These are phyloP conservation scores for Talaromyces sp. DNA, from an alignment of 2,329 filamentous ascomycete species.

Conservation along the genomic window DNA sequence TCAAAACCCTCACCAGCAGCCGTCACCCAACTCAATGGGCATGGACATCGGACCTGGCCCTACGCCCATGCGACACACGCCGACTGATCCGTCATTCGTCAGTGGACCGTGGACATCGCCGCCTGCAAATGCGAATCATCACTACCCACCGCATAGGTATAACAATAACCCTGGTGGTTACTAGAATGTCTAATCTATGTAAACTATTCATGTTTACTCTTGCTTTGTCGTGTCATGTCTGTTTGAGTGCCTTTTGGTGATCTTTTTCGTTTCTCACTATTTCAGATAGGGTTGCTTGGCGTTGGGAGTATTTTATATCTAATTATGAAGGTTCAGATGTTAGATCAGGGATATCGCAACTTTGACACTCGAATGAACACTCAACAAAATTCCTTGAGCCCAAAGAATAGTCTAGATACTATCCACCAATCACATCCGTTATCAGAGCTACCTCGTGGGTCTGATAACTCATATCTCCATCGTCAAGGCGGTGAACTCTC, in stretches of 20 bases:
- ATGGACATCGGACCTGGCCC: slow-evolving; percentile 1
- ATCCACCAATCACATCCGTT: not conserved
- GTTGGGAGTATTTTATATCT: not conserved
- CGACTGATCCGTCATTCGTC: slow-evolving; percentile 29
- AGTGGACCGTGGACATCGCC: slow-evolving; percentile 30
- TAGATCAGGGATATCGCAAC: no score
- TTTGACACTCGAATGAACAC: not conserved
- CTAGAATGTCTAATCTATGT: not conserved
- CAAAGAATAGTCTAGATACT: not conserved
- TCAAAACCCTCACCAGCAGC: slow-evolving; percentile 1
- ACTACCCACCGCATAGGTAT: slow-evolving; percentile 11
- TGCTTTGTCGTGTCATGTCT: not conserved
- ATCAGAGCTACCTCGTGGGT: not conserved
- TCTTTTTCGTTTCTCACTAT: not conserved
- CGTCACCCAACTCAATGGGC: not conserved
- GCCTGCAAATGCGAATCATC: slow-evolving; percentile 6
- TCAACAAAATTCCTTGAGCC: not conserved
- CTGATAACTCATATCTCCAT: not conserved
- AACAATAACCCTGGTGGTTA: slow-evolving; percentile 9
- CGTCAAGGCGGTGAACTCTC: slow-evolving; percentile 1
- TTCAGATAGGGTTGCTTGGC: not conserved
- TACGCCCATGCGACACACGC: slow-evolving; percentile 12
- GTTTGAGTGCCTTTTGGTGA: not conserved
- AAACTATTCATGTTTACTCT: not conserved
- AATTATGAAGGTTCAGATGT: not conserved